phyloP scores from a whole-genome alignment of 164 flowering plant genomes.

The Amborella trichopoda region DNA sequence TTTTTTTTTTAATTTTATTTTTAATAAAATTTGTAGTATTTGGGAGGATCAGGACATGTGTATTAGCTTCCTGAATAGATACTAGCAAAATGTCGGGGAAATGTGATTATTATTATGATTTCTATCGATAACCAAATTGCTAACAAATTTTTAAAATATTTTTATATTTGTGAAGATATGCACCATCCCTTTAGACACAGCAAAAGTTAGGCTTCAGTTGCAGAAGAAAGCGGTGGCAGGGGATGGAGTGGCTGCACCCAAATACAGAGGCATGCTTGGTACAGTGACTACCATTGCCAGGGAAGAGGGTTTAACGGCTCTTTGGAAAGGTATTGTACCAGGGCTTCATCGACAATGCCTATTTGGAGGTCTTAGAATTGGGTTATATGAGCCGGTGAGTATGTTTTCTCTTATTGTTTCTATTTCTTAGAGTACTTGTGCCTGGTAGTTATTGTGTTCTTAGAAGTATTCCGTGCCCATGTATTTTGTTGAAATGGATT shows the following conservation, averaged over 20 bases:
- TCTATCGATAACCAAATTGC: no score
- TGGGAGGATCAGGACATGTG: no score
- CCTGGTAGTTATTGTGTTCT: no score
- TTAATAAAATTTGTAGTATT: no score
- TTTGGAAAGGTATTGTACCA: constrained; percentile 92
- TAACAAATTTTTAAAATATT: no score
- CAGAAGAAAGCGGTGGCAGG: constrained; percentile 50
- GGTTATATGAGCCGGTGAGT: constrained; percentile 84
- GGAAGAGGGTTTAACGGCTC: constrained; percentile 79
- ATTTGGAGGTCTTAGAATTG: constrained; percentile 88
- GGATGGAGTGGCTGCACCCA: constrained; percentile 42
- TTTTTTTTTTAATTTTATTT: no score
- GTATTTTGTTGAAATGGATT: no score
- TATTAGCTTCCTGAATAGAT: no score
- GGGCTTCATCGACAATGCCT: constrained; percentile 90
- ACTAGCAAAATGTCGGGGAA: no score
- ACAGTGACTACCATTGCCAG: constrained; percentile 74
- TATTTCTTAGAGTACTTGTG: not conserved
- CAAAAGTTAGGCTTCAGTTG: constrained; percentile 94
- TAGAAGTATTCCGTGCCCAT: no score
- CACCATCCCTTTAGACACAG: constrained; percentile 89
- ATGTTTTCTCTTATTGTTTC: not conserved
- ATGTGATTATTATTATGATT: no score
- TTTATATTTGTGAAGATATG: constrained; percentile 63
- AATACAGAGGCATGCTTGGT: constrained; percentile 74